Evolutionary conservation across 768 basidiomycete genomes (phyloP), one percentile per base, ranked within the genome.

Genomic region (Macrolepiota albuminosa): DNA sequence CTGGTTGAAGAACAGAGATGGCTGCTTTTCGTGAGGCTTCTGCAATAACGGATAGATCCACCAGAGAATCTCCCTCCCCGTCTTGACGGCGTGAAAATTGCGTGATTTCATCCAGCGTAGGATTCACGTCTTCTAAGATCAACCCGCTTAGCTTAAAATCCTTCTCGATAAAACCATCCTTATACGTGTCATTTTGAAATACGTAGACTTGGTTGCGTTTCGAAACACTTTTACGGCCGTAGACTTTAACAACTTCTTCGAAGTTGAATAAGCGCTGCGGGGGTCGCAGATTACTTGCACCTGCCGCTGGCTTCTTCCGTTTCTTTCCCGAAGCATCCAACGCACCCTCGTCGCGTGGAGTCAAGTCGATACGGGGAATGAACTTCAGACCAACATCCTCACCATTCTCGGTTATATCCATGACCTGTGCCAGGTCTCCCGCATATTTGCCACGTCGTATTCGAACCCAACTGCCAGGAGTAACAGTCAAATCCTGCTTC

Each of bases 361-460:
- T 92, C 55, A 98, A 79, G 75, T 99, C 97, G 70, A 99, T 97
- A 68, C 97, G 91, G n/a, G 97, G 97, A 60, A 99, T 84, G 69
- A 97, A 94, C 70, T 93, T 90, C 66, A 98, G 81, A 0, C 91
- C 93, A 51, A 95, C 89, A 54, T 94, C 91, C 68, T 98, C 95
- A 56, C 92, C 89, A 59, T 92, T 93, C 74, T 98, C 92, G 21
- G 91, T 91, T 61, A 96, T 83, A 69, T 97, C 95, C 74, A 96
- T 80, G 53, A 99, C 93, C 70, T 97, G 95, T 1, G 97, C 97
- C 52, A 99, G 78, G 72, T 99, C 97, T 16, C 94, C 93, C 46
- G 89, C 82, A 69, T 99, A 97, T 69, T 91, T 95, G 48, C 96
- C 96, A 42, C 95, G 86, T 68, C 87, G 88, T 69, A 98, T 87